These are phyloP conservation scores for Diaporthe vexans DNA, from an alignment of 2,329 filamentous ascomycete species.

Conservation along the genomic window DNA sequence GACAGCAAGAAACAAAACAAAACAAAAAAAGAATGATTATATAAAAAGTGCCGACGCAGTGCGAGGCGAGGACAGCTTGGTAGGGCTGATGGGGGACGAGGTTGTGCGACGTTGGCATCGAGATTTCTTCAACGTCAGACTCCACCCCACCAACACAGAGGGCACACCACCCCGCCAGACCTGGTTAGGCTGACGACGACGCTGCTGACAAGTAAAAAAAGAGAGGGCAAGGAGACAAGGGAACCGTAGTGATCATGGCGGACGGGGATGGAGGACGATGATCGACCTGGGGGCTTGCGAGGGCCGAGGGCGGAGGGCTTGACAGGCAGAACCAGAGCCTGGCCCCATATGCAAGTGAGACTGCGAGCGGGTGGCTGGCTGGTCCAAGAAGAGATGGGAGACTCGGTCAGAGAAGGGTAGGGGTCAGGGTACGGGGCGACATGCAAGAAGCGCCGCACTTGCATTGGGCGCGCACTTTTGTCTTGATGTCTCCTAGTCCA, in stretches of 20 bases:
- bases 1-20: background rate
- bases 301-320: no score
- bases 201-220: constrained; percentile 7
- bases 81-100: constrained; percentile 40
- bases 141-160: constrained; percentile 29
- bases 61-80: constrained; percentile 34
- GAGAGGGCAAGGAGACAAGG: background rate
- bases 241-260: background rate
- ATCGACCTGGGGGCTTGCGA: background rate
- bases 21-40: constrained; percentile 28
- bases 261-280: constrained; percentile 21
- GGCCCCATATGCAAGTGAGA: constrained; percentile 26
- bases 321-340: background rate
- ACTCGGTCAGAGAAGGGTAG: constrained; percentile 24
- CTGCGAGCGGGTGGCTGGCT: constrained; percentile 24
- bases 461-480: background rate
- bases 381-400: background rate
- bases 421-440: constrained; percentile 11
- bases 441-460: constrained; percentile 2
- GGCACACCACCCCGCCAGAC: background rate
- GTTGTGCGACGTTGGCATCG: constrained; percentile 39
- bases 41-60: constrained; percentile 40
- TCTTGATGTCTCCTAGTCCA: background rate
- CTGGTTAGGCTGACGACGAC: constrained; percentile 12
- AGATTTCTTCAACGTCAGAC: constrained; percentile 35